Evolutionary conservation across 768 basidiomycete species (phyloP), one percentile per base, ranked within the genome.

Genomic region (Hortiboletus campestris): DNA sequence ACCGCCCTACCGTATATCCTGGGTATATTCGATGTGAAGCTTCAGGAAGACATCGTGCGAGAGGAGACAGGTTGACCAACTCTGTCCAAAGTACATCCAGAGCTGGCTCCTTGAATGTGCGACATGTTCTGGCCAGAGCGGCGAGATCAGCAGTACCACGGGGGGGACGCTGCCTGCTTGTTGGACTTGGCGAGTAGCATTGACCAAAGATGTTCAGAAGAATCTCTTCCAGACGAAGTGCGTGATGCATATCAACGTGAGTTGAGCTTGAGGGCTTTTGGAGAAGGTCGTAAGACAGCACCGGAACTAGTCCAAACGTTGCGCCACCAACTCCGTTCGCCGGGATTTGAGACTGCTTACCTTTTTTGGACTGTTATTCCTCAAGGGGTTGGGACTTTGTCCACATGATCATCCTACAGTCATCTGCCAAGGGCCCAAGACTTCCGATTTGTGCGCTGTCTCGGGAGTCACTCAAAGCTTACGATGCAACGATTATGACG

Each of bases 11-110:
- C 32, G 46, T 16, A 20, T 47, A 46, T 41, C 50, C 59, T 17
- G 60, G 43, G 25, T 61, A 61, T 49, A 61, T 38, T 17, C 39
- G 53, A 52, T 45, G 60, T 6, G 60, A 56, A 5, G 43, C 60
- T 16, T 43, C 53, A 14, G 49, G 53, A 43, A 55, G 25, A 36
- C 53, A 55, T 8, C 53, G 49, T 14, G 50, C 53, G 35, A 55
- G 41, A 31, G 53, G 53, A 35, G 53, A 43, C 16, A 55, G 19
- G 28, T 53, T 43, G 16, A 19, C 34, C 50, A 55, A 31, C 32
- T 55, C 53, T n/a, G 50, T 43, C 53, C 53, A 55, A 17, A 55
- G 53, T 3, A 55, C 50, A 20, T 31, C 53, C 9, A 55, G 41
- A 14, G 53, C 53, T 17, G 53, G 53, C 10, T 55, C 53, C 22